Evolutionary conservation across 2,329 filamentous ascomycete genomes (phyloP).

Genomic region (Fusarium sacchari): DNA sequence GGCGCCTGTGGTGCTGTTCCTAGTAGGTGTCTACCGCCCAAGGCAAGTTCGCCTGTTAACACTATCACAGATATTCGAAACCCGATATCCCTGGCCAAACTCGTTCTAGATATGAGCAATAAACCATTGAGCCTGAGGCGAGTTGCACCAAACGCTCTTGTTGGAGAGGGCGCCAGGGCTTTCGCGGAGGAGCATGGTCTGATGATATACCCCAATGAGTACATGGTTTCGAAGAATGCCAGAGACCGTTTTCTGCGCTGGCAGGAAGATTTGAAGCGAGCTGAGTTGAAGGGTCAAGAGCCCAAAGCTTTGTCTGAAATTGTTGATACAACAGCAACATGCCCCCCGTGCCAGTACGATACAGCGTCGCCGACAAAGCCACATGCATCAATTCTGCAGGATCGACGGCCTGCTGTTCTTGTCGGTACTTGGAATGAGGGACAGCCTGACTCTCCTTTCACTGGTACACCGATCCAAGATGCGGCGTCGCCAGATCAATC

Average conservation of each 20-base stretch:
- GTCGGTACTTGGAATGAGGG: constrained; percentile 71
- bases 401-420: constrained; percentile 65
- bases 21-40: constrained; percentile 67
- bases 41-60: neutral
- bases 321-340: constrained; percentile 27
- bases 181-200: constrained; percentile 86
- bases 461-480: constrained; percentile 43
- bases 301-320: constrained; percentile 25
- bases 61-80: constrained; percentile 82
- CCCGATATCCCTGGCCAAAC: constrained; percentile 85
- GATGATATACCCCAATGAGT: constrained; percentile 76
- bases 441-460: constrained; percentile 67
- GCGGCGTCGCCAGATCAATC: constrained; percentile 25
- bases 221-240: constrained; percentile 82
- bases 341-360: constrained; percentile 49
- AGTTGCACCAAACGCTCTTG: constrained; percentile 91
- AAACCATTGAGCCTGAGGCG: constrained; percentile 83
- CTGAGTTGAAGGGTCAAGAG: constrained; percentile 58
- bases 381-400: constrained; percentile 46
- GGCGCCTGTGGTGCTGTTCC: constrained; percentile 92
- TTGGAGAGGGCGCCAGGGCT: constrained; percentile 84
- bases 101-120: constrained; percentile 81
- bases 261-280: constrained; percentile 76
- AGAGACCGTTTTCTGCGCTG: constrained; percentile 83
- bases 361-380: constrained; percentile 44